These are phyloP conservation scores for Nymphaea colorata DNA, from an alignment of 164 flowering plant genomes.

Conservation along the genomic window DNA sequence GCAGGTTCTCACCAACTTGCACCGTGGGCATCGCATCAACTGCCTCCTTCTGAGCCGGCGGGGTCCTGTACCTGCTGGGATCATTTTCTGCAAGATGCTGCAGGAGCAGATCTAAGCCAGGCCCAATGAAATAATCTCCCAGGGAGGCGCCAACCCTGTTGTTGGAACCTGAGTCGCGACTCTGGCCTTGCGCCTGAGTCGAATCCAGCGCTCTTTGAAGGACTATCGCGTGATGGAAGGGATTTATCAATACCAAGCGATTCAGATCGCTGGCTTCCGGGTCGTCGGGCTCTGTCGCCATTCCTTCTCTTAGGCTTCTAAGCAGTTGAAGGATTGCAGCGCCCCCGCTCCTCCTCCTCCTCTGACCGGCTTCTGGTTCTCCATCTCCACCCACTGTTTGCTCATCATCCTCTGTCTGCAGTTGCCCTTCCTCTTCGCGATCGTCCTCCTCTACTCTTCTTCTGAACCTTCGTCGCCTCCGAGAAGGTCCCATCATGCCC, in stretches of 20 bases:
- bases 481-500: constrained; percentile 59
- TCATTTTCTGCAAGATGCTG: constrained; percentile 90
- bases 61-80: constrained; percentile 80
- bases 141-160: constrained; percentile 28
- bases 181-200: constrained; percentile 15
- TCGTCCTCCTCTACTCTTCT: constrained; percentile 11
- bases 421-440: constrained; percentile 23
- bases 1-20: constrained; percentile 26
- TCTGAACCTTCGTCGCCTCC: constrained; percentile 26
- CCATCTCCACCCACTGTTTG: constrained; percentile 5
- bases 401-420: constrained; percentile 23
- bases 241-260: constrained; percentile 48
- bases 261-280: constrained; percentile 23
- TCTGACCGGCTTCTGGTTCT: constrained; percentile 28
- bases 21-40: constrained; percentile 71
- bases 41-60: constrained; percentile 73
- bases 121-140: constrained; percentile 71
- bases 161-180: constrained; percentile 1
- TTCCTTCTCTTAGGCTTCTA: constrained; percentile 29
- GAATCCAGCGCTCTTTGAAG: constrained; percentile 35
- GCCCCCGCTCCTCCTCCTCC: constrained; percentile 48
- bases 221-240: constrained; percentile 47
- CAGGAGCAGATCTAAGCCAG: constrained; percentile 59
- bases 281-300: constrained; percentile 28
- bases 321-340: constrained; percentile 39